phyloP scores from a whole-genome alignment of 768 basidiomycete species.

The Boletales sp. region DNA sequence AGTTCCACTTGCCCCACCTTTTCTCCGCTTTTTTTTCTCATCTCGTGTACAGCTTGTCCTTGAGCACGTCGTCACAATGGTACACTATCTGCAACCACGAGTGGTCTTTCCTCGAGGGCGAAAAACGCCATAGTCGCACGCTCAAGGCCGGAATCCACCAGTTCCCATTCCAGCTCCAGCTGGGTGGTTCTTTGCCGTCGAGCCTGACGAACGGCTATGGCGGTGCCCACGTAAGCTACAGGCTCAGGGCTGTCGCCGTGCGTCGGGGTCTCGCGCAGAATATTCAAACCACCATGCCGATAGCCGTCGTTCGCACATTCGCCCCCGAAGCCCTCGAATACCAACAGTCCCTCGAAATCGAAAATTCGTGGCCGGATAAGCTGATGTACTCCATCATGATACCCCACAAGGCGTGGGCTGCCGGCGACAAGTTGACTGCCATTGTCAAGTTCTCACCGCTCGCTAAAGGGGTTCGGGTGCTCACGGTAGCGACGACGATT shows the following conservation, averaged over 20 bases:
- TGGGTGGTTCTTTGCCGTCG: slow-evolving; percentile 85
- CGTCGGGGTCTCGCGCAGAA: slow-evolving; percentile 73
- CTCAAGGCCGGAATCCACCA: slow-evolving; percentile 93
- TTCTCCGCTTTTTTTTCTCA: neutral
- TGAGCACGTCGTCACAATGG: slow-evolving; percentile 39
- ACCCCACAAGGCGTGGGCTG: slow-evolving; percentile 95
- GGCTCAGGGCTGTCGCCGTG: slow-evolving; percentile 80
- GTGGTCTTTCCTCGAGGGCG: slow-evolving; percentile 90
- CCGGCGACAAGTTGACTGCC: slow-evolving; percentile 79
- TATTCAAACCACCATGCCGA: slow-evolving; percentile 55
- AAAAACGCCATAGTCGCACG: slow-evolving; percentile 74
- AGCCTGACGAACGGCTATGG: slow-evolving; percentile 53
- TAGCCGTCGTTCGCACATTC: slow-evolving; percentile 72
- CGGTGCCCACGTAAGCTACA: slow-evolving; percentile 77
- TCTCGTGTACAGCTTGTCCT: slow-evolving; percentile 16
- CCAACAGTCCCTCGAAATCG: slow-evolving; percentile 92
- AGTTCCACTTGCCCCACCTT: slow-evolving; percentile 25
- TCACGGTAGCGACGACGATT: slow-evolving; percentile 62
- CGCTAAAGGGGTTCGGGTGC: slow-evolving; percentile 75
- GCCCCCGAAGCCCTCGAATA: slow-evolving; percentile 85
- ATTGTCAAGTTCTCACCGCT: slow-evolving; percentile 86
- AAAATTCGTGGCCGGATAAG: slow-evolving; percentile 97
- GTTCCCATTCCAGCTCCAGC: slow-evolving; percentile 87
- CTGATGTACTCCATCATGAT: slow-evolving; percentile 93
- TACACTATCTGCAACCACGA: slow-evolving; percentile 77